A percentile compares a stretch with the other conserved stretches of the same genome.
phyloP scores from a whole-genome alignment of 1,284 basidiomycete species.

The Cryptococcus sp. region DNA sequence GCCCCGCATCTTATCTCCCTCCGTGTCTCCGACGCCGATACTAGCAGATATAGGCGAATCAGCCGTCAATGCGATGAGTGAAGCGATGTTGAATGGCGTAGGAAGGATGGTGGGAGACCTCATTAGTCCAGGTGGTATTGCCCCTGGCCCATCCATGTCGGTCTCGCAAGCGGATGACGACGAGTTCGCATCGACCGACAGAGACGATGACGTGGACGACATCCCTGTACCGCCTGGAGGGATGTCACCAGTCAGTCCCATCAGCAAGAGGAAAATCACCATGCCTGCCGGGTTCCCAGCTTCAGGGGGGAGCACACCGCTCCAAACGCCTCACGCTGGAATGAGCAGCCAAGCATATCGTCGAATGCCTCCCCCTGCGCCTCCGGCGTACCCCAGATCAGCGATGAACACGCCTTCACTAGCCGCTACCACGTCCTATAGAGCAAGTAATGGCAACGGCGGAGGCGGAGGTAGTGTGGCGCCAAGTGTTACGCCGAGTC shows the following conservation, averaged over 20 bases:
- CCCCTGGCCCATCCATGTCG: not conserved
- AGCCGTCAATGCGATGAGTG: constrained; percentile 32
- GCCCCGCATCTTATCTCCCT: constrained; percentile 49
- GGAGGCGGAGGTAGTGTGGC: not conserved
- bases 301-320: not conserved
- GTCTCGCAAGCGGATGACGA: not conserved
- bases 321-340: not conserved
- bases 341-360: not conserved
- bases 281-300: constrained; percentile 32
- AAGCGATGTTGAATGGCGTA: constrained; percentile 28
- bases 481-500: constrained; percentile 8
- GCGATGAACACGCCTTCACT: not conserved
- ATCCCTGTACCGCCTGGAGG: not conserved
- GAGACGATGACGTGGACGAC: too few relatives aligned
- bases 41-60: constrained; percentile 34
- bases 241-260: not conserved
- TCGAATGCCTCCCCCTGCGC: not conserved
- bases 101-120: constrained; percentile 29
- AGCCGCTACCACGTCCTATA: constrained; percentile 1
- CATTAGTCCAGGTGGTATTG: constrained; percentile 5
- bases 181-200: not conserved
- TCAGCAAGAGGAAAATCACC: constrained; percentile 13
- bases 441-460: not conserved
- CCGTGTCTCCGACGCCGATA: constrained; percentile 28
- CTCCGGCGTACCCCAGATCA: not conserved